Percentiles rank a stretch among this genome's conserved stretches.
phyloP scores from a whole-genome alignment of 352 stramenopile species.

The Phytopythium oedochilum region DNA sequence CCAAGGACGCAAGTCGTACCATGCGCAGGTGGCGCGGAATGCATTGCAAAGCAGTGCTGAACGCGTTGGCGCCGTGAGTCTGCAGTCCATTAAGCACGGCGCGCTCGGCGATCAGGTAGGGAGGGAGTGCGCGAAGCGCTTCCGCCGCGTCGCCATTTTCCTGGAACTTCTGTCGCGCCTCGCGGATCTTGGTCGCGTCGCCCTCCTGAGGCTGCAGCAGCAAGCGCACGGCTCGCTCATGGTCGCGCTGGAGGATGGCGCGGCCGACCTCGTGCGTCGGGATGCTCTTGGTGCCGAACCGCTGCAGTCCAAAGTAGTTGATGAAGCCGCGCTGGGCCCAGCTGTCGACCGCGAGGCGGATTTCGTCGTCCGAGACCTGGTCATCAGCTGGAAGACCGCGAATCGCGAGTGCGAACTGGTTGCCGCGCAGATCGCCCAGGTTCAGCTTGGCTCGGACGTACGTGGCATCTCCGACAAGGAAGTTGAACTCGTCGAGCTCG shows the following conservation, averaged over 20 bases:
- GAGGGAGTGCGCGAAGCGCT: conserved; percentile 58
- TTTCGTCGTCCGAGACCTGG: conserved; percentile 51
- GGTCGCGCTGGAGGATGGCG: conserved; percentile 91
- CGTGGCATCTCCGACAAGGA: conserved; percentile 91
- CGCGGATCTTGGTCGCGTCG: conserved; percentile 69
- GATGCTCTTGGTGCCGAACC: conserved; percentile 92
- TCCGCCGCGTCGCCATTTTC: conserved; percentile 47
- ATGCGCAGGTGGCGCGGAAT: conserved; percentile 86
- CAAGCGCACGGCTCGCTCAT: conserved; percentile 87
- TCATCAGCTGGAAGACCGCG: conserved; percentile 76
- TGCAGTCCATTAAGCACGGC: conserved; percentile 62
- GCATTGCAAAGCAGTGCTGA: conserved; percentile 60
- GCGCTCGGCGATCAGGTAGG: conserved; percentile 80
- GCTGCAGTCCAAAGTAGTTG: conserved; percentile 98
- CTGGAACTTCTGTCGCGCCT: conserved; percentile 63
- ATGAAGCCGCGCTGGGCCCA: conserved; percentile 91
- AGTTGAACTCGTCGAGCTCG: conserved; percentile 77
- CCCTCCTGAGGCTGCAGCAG: conserved; percentile 84
- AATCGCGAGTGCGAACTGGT: conserved; percentile 95
- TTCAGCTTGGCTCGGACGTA: conserved; percentile 90
- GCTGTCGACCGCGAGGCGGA: conserved; percentile 61
- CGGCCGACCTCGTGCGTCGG: conserved; percentile 89
- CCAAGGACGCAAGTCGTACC: conserved; percentile 18
- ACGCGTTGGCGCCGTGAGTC: conserved; percentile 46
- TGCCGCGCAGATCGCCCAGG: conserved; percentile 91